Evolutionary conservation across 1,139 yeast genomes (phyloP).

Genomic region (Candida tetrigidarum): DNA sequence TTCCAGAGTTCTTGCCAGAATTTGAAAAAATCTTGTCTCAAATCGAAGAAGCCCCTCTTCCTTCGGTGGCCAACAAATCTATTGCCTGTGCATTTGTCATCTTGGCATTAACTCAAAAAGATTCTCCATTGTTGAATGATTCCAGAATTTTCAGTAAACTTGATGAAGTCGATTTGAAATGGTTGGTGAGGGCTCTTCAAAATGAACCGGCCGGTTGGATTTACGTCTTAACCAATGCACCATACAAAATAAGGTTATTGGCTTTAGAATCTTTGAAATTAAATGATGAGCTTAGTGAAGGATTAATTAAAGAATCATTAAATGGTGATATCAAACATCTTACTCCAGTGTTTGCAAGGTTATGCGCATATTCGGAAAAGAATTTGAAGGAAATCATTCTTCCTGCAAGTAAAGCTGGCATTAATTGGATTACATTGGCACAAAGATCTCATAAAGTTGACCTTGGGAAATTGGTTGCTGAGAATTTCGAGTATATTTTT

Average conservation of each 20-base stretch:
- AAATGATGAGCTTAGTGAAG: slow-evolving; percentile 14
- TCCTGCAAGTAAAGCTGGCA: slow-evolving; percentile 53
- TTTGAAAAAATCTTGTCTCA: slow-evolving; percentile 41
- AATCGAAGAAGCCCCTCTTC: slow-evolving; percentile 51
- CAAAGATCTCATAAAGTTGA: slow-evolving; percentile 60
- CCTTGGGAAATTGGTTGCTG: slow-evolving; percentile 60
- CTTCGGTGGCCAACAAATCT: slow-evolving; percentile 51
- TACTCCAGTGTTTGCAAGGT: slow-evolving; percentile 37
- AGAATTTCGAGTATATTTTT: slow-evolving; percentile 43
- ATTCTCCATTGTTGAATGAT: slow-evolving; percentile 36
- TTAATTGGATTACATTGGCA: slow-evolving; percentile 78
- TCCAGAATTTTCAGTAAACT: slow-evolving; percentile 56
- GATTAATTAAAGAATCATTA: slow-evolving; percentile 24
- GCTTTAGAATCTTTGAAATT: slow-evolving; percentile 21
- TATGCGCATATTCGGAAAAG: slow-evolving; percentile 30
- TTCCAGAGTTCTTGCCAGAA: slow-evolving; percentile 11
- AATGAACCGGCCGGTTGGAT: slow-evolving; percentile 43
- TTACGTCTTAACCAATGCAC: slow-evolving; percentile 39
- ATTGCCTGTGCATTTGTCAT: slow-evolving; percentile 53
- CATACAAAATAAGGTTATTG: slow-evolving; percentile 34
- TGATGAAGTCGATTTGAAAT: slow-evolving; percentile 46
- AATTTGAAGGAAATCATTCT: slow-evolving; percentile 49
- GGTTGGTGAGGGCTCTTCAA: slow-evolving; percentile 54
- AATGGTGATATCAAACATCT: slow-evolving; percentile 5
- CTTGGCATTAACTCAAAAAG: slow-evolving; percentile 10